These are phyloP conservation scores for Drechslerella coelobrocha DNA, from an alignment of 2,329 filamentous ascomycete species.

Conservation along the genomic window DNA sequence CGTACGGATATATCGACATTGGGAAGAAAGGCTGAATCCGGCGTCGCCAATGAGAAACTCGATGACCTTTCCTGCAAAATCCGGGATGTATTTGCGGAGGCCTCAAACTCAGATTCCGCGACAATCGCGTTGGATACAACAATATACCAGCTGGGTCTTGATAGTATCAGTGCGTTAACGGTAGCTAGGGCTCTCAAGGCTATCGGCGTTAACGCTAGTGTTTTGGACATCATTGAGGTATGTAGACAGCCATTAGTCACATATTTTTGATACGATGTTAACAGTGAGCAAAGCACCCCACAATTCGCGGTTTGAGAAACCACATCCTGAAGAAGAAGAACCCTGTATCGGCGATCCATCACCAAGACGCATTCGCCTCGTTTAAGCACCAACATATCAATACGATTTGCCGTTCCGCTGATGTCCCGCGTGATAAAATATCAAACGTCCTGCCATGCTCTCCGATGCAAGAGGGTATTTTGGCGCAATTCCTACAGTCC, in stretches of 20 bases:
- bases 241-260: conserved; percentile 2
- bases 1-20: conserved; percentile 61
- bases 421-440: conserved; percentile 58
- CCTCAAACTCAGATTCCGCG: conserved; percentile 64
- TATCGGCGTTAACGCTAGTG: conserved; percentile 66
- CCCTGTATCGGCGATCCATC: conserved; percentile 22
- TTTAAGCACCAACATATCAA: conserved; percentile 47
- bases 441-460: conserved; percentile 77
- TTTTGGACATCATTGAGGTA: conserved; percentile 75
- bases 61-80: conserved; percentile 64
- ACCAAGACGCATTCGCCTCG: conserved; percentile 33
- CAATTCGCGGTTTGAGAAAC: conserved; percentile 30
- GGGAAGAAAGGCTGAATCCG: conserved; percentile 65
- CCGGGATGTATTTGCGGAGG: conserved; percentile 65
- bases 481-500: conserved; percentile 75
- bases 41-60: conserved; percentile 59
- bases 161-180: conserved; percentile 86
- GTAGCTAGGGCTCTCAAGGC: conserved; percentile 72
- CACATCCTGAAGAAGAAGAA: conserved; percentile 37
- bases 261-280: neutral
- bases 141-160: conserved; percentile 86
- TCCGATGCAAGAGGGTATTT: conserved; percentile 77
- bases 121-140: conserved; percentile 69
- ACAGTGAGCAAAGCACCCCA: conserved; percentile 24
- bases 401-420: conserved; percentile 56